These are phyloP conservation scores for Cystofilobasidium ferigula DNA, from an alignment of 768 basidiomycete genomes.

Conservation along the genomic window DNA sequence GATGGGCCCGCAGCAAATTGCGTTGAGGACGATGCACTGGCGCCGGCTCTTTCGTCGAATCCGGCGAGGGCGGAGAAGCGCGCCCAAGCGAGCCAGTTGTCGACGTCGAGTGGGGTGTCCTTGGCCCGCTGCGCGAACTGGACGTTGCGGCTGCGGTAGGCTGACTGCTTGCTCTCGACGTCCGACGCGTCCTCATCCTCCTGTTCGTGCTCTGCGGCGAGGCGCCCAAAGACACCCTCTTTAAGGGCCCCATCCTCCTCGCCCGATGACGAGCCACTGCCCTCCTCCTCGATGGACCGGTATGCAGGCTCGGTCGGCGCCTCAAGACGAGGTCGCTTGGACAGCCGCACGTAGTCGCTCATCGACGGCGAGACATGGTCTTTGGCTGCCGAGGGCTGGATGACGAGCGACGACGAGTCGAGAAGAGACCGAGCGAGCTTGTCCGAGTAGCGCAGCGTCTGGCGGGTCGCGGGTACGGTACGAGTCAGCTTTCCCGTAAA, in stretches of 20 bases:
- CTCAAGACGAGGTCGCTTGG: neutral
- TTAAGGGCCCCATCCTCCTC: conserved; percentile 25
- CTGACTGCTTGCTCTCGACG: conserved; percentile 31
- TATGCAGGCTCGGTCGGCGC: neutral
- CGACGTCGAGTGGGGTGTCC: conserved; percentile 31
- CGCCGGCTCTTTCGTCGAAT: conserved; percentile 12
- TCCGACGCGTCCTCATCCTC: conserved; percentile 28
- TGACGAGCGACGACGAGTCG: neutral
- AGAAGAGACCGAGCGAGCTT: neutral
- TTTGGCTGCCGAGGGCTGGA: neutral
- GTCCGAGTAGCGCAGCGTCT: conserved; percentile 13
- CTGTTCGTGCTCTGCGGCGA: conserved; percentile 21
- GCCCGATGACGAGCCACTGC: conserved; percentile 17
- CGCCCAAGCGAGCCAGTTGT: conserved; percentile 36
- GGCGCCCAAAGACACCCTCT: conserved; percentile 30
- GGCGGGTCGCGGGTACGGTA: too few relatives aligned
- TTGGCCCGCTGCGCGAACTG: conserved; percentile 32
- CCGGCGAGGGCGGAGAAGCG: conserved; percentile 29
- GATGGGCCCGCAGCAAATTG: conserved; percentile 21
- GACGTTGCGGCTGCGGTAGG: conserved; percentile 28
- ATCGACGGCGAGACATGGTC: neutral
- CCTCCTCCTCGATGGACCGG: neutral
- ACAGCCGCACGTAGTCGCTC: conserved; percentile 1
- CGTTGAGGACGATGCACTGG: conserved; percentile 24
- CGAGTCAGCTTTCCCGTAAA: too few relatives aligned